Evolutionary conservation across 2,329 filamentous ascomycete species (phyloP).

Genomic region (Aspergillus piperis): DNA sequence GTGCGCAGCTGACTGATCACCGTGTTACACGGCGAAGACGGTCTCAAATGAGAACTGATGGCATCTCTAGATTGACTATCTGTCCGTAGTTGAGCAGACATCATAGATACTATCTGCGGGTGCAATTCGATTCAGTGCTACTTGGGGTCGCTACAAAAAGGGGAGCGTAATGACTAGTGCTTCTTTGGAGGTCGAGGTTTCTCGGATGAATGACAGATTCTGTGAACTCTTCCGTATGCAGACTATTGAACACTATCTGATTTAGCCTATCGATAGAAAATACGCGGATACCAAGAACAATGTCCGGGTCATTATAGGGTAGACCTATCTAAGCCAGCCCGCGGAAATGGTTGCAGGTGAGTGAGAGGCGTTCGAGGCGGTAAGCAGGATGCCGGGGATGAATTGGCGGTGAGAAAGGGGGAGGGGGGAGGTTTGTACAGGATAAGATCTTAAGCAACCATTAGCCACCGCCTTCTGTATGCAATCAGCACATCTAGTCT

Average conservation of each 20-base stretch:
- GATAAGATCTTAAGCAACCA: background rate
- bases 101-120: background rate
- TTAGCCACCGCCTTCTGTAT: background rate
- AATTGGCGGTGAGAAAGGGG: background rate
- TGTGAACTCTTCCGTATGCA: background rate
- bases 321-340: background rate
- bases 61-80: too few species aligned
- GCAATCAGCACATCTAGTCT: too few species aligned
- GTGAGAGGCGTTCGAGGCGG: background rate
- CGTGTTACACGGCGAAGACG: too few species aligned
- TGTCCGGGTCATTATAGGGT: background rate
- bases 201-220: background rate
- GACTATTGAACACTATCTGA: background rate
- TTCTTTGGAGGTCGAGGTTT: background rate
- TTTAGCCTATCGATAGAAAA: background rate
- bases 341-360: background rate
- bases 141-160: background rate
- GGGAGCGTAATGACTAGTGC: background rate
- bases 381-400: background rate
- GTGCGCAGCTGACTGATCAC: background rate
- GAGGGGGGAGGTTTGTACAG: background rate
- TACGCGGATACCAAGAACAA: background rate
- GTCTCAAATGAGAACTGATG: too few species aligned
- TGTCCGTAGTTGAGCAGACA: too few species aligned
- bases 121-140: background rate